Conservation (phyloP, 2,329 filamentous ascomycete genomes). For the Neospermospora avenae region DNA sequence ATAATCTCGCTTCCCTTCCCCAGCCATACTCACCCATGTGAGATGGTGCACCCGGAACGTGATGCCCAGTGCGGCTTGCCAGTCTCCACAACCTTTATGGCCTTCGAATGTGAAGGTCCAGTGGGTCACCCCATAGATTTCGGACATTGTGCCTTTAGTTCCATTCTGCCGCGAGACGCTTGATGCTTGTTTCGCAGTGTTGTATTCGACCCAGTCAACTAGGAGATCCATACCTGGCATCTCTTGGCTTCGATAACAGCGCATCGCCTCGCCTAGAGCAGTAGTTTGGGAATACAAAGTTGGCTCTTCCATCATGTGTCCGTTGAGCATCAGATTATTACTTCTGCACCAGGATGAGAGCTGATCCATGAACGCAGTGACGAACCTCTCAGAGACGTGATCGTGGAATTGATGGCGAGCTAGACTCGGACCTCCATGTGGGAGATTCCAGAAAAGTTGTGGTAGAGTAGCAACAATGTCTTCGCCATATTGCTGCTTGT, state of each 20-base stretch:
- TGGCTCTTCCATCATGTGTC: constrained; percentile 37
- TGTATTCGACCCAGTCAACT: constrained; percentile 34
- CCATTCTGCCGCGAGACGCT: constrained; percentile 35
- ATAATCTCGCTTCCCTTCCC: constrained; percentile 36
- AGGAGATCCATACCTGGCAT: constrained; percentile 36
- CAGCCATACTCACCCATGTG: constrained; percentile 36
- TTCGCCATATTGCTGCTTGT: constrained; percentile 24
- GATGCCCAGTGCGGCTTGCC: constrained; percentile 37
- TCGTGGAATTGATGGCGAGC: constrained; percentile 35
- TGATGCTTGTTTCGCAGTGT: constrained; percentile 35
- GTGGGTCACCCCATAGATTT: constrained; percentile 35
- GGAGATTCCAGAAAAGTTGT: constrained; percentile 35
- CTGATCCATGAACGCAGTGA: constrained; percentile 34
- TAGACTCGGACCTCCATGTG: constrained; percentile 27
- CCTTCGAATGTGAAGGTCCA: constrained; percentile 36
- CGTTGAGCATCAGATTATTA: constrained; percentile 31
- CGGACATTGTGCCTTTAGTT: constrained; percentile 30
- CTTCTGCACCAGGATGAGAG: constrained; percentile 31
- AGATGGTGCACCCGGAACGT: constrained; percentile 36
- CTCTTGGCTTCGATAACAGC: constrained; percentile 34
- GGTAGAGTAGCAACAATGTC: constrained; percentile 31
- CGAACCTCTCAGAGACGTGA: constrained; percentile 35
- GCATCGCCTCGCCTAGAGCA: constrained; percentile 36
- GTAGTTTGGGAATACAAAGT: constrained; percentile 34
- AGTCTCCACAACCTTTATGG: constrained; percentile 36